These are phyloP conservation scores for Asterochloris sp. DNA, from an alignment of 139 green algal species.

Conservation along the genomic window DNA sequence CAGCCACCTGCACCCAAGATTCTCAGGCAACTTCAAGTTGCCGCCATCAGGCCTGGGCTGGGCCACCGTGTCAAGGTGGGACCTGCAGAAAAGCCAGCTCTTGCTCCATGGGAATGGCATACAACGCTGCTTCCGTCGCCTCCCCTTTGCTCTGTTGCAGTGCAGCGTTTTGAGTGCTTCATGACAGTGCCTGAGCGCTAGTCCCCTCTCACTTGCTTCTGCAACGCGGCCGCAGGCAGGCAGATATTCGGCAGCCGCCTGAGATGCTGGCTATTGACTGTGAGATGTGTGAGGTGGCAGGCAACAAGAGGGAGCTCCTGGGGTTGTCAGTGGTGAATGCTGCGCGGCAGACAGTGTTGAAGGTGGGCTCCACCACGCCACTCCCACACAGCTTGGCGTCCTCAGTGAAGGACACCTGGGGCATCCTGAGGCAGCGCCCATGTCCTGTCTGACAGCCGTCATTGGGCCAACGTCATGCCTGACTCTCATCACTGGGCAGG, in stretches of 20 bases:
- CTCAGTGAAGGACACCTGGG: neutral
- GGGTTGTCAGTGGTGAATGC: constrained; percentile 50
- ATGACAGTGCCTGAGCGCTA: neutral
- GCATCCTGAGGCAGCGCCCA: neutral
- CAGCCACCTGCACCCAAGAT: neutral
- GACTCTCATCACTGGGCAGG: neutral
- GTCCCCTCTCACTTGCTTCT: neutral
- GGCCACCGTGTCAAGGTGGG: neutral
- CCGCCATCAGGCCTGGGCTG: constrained; percentile 12
- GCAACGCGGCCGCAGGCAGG: neutral
- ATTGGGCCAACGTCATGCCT: neutral
- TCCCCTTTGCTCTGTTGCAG: neutral
- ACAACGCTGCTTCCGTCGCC: neutral
- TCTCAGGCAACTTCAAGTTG: constrained; percentile 11
- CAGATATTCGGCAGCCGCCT: neutral
- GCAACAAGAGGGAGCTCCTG: constrained; percentile 33
- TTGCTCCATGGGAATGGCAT: too few relatives aligned
- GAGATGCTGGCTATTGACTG: constrained; percentile 52
- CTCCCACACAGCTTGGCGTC: neutral
- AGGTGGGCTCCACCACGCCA: constrained; percentile 14
- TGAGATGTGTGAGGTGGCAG: constrained; percentile 60
- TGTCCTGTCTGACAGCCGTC: neutral
- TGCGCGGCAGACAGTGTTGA: constrained; percentile 29
- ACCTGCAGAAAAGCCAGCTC: neutral
- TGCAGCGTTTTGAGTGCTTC: neutral